Base-by-base conservation (phyloP, 768 basidiomycete species). In the Naganishia randhawae region DNA sequence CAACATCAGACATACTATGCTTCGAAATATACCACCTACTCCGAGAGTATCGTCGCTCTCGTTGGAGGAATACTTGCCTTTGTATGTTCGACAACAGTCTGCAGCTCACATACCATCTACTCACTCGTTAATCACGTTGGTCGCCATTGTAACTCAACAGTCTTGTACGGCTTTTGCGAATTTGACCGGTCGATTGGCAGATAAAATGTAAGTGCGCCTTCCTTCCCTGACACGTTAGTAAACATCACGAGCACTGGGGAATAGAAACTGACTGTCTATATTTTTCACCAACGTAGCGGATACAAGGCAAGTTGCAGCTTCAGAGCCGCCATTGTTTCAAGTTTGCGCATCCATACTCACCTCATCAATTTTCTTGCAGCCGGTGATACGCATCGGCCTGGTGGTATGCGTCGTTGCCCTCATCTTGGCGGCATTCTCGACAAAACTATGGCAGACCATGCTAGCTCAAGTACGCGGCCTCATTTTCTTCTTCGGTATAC, bases 361-460 rank as follows among this genome's bases (percentile, higher is more conserved):
- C n/a, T 53, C 5, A 22, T 33, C 5, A 11, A 50, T 32, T 33
- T 37, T 35, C 8, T 32, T 3, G 6, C 32, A 70, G 69, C 69
- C 69, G 7, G 52, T 61, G 11, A 66, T 70, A 29, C 51, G 16
- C 10, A 33, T 54, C 69, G 69, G 69, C 8, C 17, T 61, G 25
- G 29, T 33, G 14, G 35, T 70, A 1, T 55, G 69, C 19, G 63
- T 57, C 25, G 17, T 62, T 9, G 33, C 63, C 9, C 39, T 70
- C 19, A n/a, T 66, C n/a, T n/a, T 70, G 1, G 54, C 54, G 2
- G 65, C 65, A 0, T 66, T 70, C 32, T 66, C 63, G 11, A 62
- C 32, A 11, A 62, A 67, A 45, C 33, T 70, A 5, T 70, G 69
- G 69, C 69, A 70, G 31, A 57, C 57, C 17, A 66, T 70, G 50